A percentile compares a stretch with the other conserved stretches of the same genome.
Conservation (phyloP, 2,329 filamentous ascomycete species). For the Pseudogymnoascus destructans region DNA sequence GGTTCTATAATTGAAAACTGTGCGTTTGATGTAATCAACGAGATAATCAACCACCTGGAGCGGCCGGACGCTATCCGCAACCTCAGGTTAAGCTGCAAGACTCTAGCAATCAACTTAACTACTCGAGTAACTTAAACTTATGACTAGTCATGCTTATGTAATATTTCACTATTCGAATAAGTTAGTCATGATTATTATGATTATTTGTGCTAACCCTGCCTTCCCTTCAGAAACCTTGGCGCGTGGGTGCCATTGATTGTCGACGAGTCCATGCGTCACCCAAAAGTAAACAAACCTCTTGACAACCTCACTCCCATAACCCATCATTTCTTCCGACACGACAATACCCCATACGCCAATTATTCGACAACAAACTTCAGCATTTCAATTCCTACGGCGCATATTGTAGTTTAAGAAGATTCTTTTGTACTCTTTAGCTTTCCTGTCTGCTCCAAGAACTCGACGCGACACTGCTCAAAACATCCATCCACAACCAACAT, state of each 20-base stretch:
- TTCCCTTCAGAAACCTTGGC: constrained; percentile 2
- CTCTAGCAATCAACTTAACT: neutral
- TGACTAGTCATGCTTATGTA: no score
- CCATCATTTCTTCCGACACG: neutral
- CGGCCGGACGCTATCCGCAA: neutral
- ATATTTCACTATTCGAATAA: no score
- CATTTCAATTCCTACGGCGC: neutral
- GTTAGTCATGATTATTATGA: no score
- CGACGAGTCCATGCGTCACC: constrained; percentile 2
- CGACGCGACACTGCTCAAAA: neutral
- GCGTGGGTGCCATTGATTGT: neutral
- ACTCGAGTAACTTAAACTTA: no score
- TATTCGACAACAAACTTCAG: neutral
- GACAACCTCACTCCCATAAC: neutral
- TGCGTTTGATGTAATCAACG: neutral
- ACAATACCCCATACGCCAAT: neutral
- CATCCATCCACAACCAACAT: neutral
- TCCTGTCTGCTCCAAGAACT: neutral
- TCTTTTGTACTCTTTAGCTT: neutral
- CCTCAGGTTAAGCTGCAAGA: neutral
- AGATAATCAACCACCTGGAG: neutral
- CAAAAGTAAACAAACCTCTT: constrained; percentile 10
- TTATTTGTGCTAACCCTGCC: no score
- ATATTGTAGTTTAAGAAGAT: neutral
- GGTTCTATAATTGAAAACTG: neutral